Conservation (phyloP, 192 early-diverging fungal genomes). For the Phlyctochytrium bullatum region DNA sequence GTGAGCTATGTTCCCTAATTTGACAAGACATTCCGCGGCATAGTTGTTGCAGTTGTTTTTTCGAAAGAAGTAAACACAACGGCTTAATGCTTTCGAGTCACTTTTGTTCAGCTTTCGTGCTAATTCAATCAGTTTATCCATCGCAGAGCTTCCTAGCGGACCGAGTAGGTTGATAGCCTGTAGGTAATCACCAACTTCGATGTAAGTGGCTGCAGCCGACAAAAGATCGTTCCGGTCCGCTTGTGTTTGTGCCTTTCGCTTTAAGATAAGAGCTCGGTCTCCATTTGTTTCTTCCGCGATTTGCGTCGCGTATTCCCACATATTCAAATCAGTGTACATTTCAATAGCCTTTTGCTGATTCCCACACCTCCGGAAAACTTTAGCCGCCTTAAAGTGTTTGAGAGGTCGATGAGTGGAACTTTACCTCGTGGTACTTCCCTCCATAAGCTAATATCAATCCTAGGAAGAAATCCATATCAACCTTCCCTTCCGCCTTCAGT, state of each 20-base stretch:
- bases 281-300: slow-evolving; percentile 47
- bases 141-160: slow-evolving; percentile 31
- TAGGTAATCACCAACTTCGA: slow-evolving; percentile 54
- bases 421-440: slow-evolving; percentile 53
- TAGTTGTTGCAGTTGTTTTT: slow-evolving; percentile 43
- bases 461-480: slow-evolving; percentile 36
- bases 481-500: slow-evolving; percentile 38
- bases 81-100: slow-evolving; percentile 41
- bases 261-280: slow-evolving; percentile 44
- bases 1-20: slow-evolving; percentile 48
- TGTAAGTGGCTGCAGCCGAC: slow-evolving; percentile 55
- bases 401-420: slow-evolving; percentile 2
- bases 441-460: slow-evolving; percentile 48
- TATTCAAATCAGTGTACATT: slow-evolving; percentile 57
- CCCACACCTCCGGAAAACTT: slow-evolving; percentile 42
- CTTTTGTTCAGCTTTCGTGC: slow-evolving; percentile 37
- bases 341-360: slow-evolving; percentile 53
- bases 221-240: slow-evolving; percentile 53
- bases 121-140: slow-evolving; percentile 54
- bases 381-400: slow-evolving; percentile 42
- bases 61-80: slow-evolving; percentile 50
- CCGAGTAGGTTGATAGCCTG: slow-evolving; percentile 58
- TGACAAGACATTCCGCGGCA: slow-evolving; percentile 49
- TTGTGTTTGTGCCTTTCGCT: slow-evolving; percentile 57
- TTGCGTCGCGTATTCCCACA: slow-evolving; percentile 58